A percentile compares a stretch with the other conserved stretches of the same genome.
Conservation (phyloP, 345 rosid genomes). For the Ceriops zippeliana region DNA sequence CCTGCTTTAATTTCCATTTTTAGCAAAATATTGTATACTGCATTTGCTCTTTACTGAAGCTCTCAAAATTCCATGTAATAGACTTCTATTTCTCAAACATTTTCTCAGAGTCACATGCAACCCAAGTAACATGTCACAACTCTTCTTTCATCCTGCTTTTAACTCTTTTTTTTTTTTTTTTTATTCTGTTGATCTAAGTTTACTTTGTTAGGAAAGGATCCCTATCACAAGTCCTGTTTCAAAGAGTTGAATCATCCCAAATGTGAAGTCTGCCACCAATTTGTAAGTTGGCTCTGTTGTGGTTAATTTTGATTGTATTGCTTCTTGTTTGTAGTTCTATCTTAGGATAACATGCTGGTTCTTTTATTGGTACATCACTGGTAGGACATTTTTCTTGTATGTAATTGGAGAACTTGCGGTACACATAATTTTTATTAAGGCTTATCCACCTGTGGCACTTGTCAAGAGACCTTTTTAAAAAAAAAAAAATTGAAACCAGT, state of each 20-base stretch:
- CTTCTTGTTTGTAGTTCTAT: background rate
- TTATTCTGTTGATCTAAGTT: constrained; percentile 52
- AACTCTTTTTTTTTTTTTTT: constrained; percentile 28
- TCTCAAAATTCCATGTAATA: background rate
- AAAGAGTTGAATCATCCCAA: constrained; percentile 85
- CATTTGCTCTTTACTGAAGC: too few species aligned
- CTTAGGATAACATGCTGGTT: background rate
- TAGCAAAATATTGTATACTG: too few species aligned
- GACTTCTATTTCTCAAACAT: background rate
- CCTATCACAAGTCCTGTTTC: constrained; percentile 89
- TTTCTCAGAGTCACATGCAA: too few species aligned
- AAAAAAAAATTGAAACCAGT: background rate
- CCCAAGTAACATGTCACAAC: background rate
- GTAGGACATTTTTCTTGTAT: background rate
- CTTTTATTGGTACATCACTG: background rate
- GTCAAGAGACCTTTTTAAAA: background rate
- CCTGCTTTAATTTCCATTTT: too few species aligned
- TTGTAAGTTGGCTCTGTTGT: constrained; percentile 44
- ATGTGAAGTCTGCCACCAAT: constrained; percentile 92
- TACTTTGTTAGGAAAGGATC: constrained; percentile 65
- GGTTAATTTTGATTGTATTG: background rate
- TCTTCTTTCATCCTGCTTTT: constrained; percentile 13
- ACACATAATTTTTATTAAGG: too few species aligned
- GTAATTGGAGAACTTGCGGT: background rate
- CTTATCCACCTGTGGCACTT: background rate